These are phyloP conservation scores for Corymbia maculata DNA, from an alignment of 345 rosid species.

Conservation along the genomic window DNA sequence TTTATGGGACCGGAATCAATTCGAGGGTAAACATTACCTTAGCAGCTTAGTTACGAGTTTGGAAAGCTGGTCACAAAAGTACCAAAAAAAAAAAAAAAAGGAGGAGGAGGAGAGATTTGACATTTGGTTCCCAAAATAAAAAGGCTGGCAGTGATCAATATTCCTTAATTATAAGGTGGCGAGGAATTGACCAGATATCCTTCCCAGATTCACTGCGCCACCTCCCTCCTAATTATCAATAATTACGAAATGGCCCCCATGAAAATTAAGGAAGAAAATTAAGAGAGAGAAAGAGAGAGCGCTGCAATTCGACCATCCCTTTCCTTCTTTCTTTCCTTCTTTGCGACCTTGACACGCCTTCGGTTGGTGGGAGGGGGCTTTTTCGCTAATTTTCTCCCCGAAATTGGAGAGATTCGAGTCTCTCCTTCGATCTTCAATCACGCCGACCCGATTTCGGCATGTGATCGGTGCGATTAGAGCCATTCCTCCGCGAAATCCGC, in stretches of 20 bases:
- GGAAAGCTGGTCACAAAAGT: rapidly evolving
- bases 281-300: neutral
- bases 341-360: neutral
- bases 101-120: neutral
- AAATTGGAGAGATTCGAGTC: neutral
- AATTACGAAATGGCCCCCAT: neutral
- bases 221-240: neutral
- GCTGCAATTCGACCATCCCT: neutral
- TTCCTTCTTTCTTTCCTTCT: neutral
- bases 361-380: neutral
- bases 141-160: neutral
- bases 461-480: neutral
- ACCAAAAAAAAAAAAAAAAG: neutral
- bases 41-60: no score
- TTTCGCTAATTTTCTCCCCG: neutral
- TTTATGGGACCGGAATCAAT: neutral
- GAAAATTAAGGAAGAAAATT: neutral
- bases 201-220: neutral
- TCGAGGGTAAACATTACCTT: no score
- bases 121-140: neutral
- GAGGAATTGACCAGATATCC: neutral
- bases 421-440: neutral
- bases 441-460: neutral
- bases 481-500: neutral
- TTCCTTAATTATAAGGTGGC: neutral